Conservation (phyloP, 2,329 filamentous ascomycete species). For the Rhynchosporium secalis region DNA sequence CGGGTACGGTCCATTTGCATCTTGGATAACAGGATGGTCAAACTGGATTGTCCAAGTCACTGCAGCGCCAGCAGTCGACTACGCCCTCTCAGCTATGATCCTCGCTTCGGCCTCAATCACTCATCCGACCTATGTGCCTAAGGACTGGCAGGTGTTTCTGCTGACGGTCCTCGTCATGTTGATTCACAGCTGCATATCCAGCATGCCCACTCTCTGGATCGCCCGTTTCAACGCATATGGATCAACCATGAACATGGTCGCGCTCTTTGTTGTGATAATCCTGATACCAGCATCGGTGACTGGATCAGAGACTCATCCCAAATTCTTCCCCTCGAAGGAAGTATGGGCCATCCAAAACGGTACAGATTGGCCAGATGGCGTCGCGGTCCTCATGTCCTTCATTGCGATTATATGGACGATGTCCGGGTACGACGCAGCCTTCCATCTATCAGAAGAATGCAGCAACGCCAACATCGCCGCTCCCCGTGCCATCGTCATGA, state of each 20-base stretch:
- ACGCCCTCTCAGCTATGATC: conserved; percentile 68
- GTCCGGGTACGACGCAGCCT: conserved; percentile 66
- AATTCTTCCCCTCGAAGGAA: conserved; percentile 55
- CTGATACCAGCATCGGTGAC: conserved; percentile 61
- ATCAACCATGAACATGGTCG: conserved; percentile 69
- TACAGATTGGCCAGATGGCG: conserved; percentile 66
- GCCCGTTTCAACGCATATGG: conserved; percentile 69
- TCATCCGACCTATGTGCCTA: conserved; percentile 64
- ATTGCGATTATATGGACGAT: conserved; percentile 70
- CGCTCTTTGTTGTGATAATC: conserved; percentile 65
- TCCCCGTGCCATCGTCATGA: conserved; percentile 71
- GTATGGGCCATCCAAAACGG: conserved; percentile 70
- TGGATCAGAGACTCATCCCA: conserved; percentile 50
- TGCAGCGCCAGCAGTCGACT: conserved; percentile 66
- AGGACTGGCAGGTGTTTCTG: conserved; percentile 67
- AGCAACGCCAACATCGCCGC: conserved; percentile 70
- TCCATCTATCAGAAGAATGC: conserved; percentile 75
- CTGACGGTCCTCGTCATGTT: conserved; percentile 67
- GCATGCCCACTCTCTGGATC: conserved; percentile 70
- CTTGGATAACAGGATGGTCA: conserved; percentile 70
- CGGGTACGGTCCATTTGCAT: conserved; percentile 64
- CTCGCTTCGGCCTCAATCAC: conserved; percentile 68
- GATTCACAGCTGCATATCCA: conserved; percentile 65
- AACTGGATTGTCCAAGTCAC: conserved; percentile 70
- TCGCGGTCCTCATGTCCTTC: conserved; percentile 71